Percentiles rank a stretch among this genome's conserved stretches.
Evolutionary conservation across 306 rosid genomes (phyloP).

Genomic region (Malus orientalis): DNA sequence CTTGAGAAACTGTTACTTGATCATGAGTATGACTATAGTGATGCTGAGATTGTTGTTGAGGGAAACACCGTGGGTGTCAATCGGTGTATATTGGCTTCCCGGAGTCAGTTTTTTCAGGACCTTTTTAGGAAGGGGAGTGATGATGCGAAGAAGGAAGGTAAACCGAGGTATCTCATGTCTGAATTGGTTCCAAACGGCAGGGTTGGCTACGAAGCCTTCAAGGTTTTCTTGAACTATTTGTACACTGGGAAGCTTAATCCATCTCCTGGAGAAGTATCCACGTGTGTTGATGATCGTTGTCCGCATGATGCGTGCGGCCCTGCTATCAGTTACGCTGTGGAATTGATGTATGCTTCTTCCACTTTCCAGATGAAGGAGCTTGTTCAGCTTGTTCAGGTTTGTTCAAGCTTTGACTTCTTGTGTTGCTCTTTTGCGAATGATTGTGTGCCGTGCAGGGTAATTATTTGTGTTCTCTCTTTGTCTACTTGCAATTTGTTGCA

Average conservation of each 20-base stretch:
- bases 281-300: slow-evolving; percentile 72
- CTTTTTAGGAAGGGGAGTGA: slow-evolving; percentile 55
- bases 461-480: no score
- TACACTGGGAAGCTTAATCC: slow-evolving; percentile 77
- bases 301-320: slow-evolving; percentile 80
- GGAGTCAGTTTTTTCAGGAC: slow-evolving; percentile 69
- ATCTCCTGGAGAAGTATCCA: slow-evolving; percentile 67
- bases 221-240: slow-evolving; percentile 66
- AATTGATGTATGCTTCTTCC: slow-evolving; percentile 81
- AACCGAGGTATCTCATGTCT: slow-evolving; percentile 60
- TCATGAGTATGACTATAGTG: slow-evolving; percentile 56
- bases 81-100: slow-evolving; percentile 69
- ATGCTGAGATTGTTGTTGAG: slow-evolving; percentile 72
- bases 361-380: slow-evolving; percentile 85
- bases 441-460: not conserved
- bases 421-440: not conserved
- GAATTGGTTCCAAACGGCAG: slow-evolving; percentile 54
- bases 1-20: slow-evolving; percentile 69
- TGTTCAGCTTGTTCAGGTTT: slow-evolving; percentile 74
- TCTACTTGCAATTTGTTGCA: no score
- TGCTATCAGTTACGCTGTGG: slow-evolving; percentile 70
- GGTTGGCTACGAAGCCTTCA: slow-evolving; percentile 68
- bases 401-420: slow-evolving; percentile 6
- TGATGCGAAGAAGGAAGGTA: slow-evolving; percentile 40
- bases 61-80: slow-evolving; percentile 55